Base-by-base conservation (phyloP, 2,329 filamentous ascomycete species). In the Colletotrichum tanaceti region DNA sequence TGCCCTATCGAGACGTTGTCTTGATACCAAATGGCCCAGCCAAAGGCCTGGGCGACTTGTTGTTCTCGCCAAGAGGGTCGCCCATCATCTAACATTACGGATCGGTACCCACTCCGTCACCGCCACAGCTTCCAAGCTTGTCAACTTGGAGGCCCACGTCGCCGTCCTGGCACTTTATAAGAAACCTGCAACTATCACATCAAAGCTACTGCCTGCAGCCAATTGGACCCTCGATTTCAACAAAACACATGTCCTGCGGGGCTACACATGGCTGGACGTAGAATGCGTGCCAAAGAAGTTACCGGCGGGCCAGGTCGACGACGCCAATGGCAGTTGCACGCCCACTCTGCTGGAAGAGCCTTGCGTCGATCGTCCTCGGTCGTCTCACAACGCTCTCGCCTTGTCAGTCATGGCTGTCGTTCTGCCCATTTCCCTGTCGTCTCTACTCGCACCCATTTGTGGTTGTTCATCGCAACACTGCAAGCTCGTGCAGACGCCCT, bases 1-100 rank as follows among this genome's bases (percentile, higher is more conserved):
- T 39, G 35, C 7, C 35, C 35, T 44, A 13, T 32, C 22, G 16
- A 43, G 38, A 35, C 18, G 10, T 24, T 18, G 38, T 41, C 32
- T 14, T 49, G 41, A 60, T 57, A 41, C 52, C 38, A n/a, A 35
- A 58, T 24, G 41, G 38, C 14, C 44, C 1, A 16, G 41, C 43
- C 16, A 60, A 50, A 38, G 24, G 28, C 35, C 10, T 35, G 55
- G 46, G 54, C 49, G 62, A 60, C 65, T 65, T 50, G 38, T 65
- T 47, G 28, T 22, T 22, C 49, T n/a, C 9, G 9, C 14, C 24
- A 9, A 18, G n/a, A 47, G 44, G 18, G 39, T 38, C 43, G 24
- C 44, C n/a, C 55, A 65, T 68, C 65, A 65, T 68, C 65, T 43
- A 58, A 67, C 35, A 50, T 60, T 59, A 65, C 60, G 65, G 55